Evolutionary conservation across 129 eudicot species (phyloP), one percentile per base, ranked within the genome.

Genomic region (Chrysanthemum seticuspe): DNA sequence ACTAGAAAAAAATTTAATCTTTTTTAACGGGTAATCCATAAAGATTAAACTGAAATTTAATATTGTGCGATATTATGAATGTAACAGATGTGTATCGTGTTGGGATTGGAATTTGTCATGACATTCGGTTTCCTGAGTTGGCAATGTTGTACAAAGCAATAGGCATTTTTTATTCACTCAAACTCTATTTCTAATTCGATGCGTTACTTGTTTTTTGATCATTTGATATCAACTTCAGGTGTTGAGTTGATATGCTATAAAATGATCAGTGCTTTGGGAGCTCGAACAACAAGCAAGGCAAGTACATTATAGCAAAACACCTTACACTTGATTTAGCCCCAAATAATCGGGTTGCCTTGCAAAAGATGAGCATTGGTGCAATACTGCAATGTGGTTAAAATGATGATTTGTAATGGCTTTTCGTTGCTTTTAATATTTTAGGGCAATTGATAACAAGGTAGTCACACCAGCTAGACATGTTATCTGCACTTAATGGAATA

Each of bases 81-180:
- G 4, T 47, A 36, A 54, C 79, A 84, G 88, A 84, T 61, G 65
- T 80, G 54, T 84, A 82, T 36, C 65, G 82, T 8, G 48, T 84
- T 56, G 82, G 87, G 13, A 73, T 80, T 12, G 87, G 87, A 45
- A 84, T 84, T 15, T 80, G 87, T 67, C 80, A 84, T 56, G 62
- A 56, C 62, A 56, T 56, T 56, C 62, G 62, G 29, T 56, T 56
- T 56, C 62, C 62, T 0, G 62, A 56, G 62, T 29, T 56, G 23
- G 29, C 62, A 56, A 56, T 56, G 62, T 56, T 56, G 21, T 56
- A 56, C 62, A 25, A 56, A 56, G 62, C 62, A 56, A 56, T 25
- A 56, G 62, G 40, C 6, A 56, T 56, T 56, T 11, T 57, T 57
- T 6, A 18, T 57, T 57, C 57, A 2, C 11, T 18, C 62, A 4